These are phyloP conservation scores for Dactylonectria estremocensis DNA, from an alignment of 2,329 filamentous ascomycete species.

Conservation along the genomic window DNA sequence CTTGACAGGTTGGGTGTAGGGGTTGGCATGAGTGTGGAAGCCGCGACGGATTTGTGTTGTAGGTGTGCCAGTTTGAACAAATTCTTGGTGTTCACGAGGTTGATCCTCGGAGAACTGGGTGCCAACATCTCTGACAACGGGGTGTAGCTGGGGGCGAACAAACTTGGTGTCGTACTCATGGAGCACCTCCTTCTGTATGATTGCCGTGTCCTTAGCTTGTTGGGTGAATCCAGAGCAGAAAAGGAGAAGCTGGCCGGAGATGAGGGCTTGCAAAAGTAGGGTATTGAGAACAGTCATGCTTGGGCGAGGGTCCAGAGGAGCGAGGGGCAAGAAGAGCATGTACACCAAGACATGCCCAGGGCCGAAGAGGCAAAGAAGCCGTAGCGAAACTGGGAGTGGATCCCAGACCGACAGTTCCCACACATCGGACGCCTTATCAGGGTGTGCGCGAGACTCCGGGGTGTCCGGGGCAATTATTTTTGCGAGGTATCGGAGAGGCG, in stretches of 20 bases:
- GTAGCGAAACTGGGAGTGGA: conserved; percentile 85
- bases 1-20: conserved; percentile 72
- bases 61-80: conserved; percentile 67
- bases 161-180: conserved; percentile 97
- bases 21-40: conserved; percentile 88
- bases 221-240: conserved; percentile 83
- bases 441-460: conserved; percentile 87
- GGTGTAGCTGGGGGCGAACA: conserved; percentile 91
- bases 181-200: conserved; percentile 93
- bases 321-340: conserved; percentile 87
- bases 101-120: conserved; percentile 79
- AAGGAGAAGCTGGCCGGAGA: conserved; percentile 83
- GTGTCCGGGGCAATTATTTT: conserved; percentile 77
- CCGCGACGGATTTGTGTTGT: conserved; percentile 78
- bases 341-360: conserved; percentile 95
- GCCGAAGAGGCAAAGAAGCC: conserved; percentile 91
- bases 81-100: conserved; percentile 58
- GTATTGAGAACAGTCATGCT: conserved; percentile 90
- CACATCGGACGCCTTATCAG: conserved; percentile 86
- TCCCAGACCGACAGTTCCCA: conserved; percentile 98
- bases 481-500: conserved; percentile 83
- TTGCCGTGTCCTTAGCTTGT: conserved; percentile 85
- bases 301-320: conserved; percentile 81
- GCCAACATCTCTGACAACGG: conserved; percentile 81
- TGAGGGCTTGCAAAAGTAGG: conserved; percentile 79